Conservation (phyloP, 805 yeast species). For the Kazachstania psychrophila region DNA sequence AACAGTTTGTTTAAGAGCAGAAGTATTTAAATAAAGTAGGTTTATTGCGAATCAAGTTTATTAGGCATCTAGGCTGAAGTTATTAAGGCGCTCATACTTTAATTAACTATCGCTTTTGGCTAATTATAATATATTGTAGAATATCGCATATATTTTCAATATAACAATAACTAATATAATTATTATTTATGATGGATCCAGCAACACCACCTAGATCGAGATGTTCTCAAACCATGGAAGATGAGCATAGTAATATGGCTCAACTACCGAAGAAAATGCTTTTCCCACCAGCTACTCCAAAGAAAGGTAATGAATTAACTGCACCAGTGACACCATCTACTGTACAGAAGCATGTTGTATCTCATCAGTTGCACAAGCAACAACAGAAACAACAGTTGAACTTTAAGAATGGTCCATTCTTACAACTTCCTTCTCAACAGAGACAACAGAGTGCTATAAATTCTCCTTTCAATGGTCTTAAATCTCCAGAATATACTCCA, state of each 20-base stretch:
- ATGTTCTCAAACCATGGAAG: constrained; percentile 1
- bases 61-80: too few species aligned
- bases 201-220: constrained; percentile 29
- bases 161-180: neutral
- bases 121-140: too few species aligned
- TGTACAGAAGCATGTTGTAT: constrained; percentile 1
- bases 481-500: constrained; percentile 30
- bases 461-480: constrained; percentile 20
- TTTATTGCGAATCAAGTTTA: too few species aligned
- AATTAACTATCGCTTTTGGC: neutral
- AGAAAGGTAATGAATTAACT: constrained; percentile 1
- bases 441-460: neutral
- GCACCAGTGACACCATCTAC: constrained; percentile 24
- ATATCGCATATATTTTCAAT: too few species aligned
- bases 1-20: too few species aligned
- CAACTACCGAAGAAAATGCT: constrained; percentile 1
- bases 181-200: constrained; percentile 12
- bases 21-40: too few species aligned
- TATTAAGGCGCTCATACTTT: too few species aligned
- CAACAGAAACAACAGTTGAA: neutral
- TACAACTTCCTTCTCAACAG: constrained; percentile 11
- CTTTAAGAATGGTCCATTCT: constrained; percentile 10
- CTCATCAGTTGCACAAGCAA: neutral
- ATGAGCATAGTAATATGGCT: neutral
- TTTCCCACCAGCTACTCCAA: constrained; percentile 10